A percentile compares a stretch with the other conserved stretches of the same genome.
Evolutionary conservation across 352 stramenopile genomes (phyloP).

Genomic region (Phytophthora nicotianae): DNA sequence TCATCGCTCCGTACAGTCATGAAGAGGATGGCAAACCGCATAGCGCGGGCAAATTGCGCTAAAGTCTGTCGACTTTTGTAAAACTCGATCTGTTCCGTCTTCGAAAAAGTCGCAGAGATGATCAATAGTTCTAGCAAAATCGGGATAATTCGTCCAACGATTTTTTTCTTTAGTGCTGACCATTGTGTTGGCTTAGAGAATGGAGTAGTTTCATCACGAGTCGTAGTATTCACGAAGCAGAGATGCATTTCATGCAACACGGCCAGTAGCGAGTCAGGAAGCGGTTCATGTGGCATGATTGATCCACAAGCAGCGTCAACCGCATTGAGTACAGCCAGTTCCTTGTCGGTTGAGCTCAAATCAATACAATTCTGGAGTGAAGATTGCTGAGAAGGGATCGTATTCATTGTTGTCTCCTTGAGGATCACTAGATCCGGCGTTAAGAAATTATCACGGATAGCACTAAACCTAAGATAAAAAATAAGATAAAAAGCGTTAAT

Average conservation of each 20-base stretch:
- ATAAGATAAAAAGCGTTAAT: neutral
- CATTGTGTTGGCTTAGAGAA: slow-evolving; percentile 24
- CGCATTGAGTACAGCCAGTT: slow-evolving; percentile 42
- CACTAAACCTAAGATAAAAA: slow-evolving; percentile 42
- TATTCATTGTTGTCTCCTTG: slow-evolving; percentile 45
- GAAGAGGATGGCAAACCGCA: slow-evolving; percentile 47
- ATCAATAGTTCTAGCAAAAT: slow-evolving; percentile 47
- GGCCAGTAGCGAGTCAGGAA: slow-evolving; percentile 42
- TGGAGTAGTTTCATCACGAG: neutral
- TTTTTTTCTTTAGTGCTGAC: slow-evolving; percentile 41
- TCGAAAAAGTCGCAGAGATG: slow-evolving; percentile 31
- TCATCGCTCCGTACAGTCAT: slow-evolving; percentile 48
- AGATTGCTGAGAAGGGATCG: slow-evolving; percentile 12
- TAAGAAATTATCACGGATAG: slow-evolving; percentile 67
- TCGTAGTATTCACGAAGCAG: slow-evolving; percentile 20
- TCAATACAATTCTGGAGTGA: slow-evolving; percentile 50
- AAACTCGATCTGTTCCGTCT: slow-evolving; percentile 8
- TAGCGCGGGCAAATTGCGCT: slow-evolving; percentile 35
- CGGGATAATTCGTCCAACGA: slow-evolving; percentile 41
- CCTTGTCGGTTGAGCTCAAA: slow-evolving; percentile 43
- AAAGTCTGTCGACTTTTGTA: slow-evolving; percentile 32
- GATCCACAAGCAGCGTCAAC: slow-evolving; percentile 31
- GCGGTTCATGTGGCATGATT: slow-evolving; percentile 50
- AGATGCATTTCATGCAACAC: slow-evolving; percentile 49
- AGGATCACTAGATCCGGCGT: slow-evolving; percentile 51